phyloP scores from a whole-genome alignment of 1,139 yeast genomes.

The Pichia inconspicua region DNA sequence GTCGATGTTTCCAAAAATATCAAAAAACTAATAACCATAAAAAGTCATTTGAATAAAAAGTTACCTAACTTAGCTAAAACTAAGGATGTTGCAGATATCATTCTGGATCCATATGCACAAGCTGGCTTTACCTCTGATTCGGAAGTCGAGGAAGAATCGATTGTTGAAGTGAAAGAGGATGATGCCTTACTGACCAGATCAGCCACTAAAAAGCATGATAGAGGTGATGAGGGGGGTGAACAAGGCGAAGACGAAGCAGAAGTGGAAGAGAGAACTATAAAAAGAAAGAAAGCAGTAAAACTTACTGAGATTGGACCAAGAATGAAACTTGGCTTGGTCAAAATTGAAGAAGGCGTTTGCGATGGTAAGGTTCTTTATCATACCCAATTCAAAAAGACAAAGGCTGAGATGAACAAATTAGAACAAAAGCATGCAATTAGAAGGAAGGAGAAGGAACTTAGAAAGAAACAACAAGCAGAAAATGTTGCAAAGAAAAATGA shows the following conservation, averaged over 20 bases:
- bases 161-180: conserved; percentile 61
- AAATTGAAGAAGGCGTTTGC: conserved; percentile 88
- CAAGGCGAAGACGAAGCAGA: conserved; percentile 20
- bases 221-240: conserved; percentile 19
- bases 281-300: conserved; percentile 80
- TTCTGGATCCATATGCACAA: conserved; percentile 75
- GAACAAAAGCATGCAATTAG: conserved; percentile 63
- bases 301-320: conserved; percentile 94
- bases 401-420: conserved; percentile 49
- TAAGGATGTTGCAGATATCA: conserved; percentile 72
- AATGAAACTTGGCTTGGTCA: conserved; percentile 62
- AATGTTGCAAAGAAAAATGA: conserved; percentile 74
- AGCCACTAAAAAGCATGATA: not conserved
- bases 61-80: conserved; percentile 68
- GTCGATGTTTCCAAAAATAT: conserved; percentile 80
- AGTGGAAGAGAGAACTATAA: conserved; percentile 21
- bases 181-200: conserved; percentile 14
- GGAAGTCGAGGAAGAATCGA: conserved; percentile 88
- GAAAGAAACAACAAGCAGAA: conserved; percentile 73
- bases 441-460: conserved; percentile 54
- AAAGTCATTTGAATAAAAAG: conserved; percentile 51
- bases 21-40: conserved; percentile 65
- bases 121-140: conserved; percentile 82
- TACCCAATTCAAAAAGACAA: conserved; percentile 54
- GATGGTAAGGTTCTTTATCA: conserved; percentile 86